Evolutionary conservation across 2,329 filamentous ascomycete genomes (phyloP), one percentile per base, ranked within the genome.

Genomic region (Calonectria fujianensis): DNA sequence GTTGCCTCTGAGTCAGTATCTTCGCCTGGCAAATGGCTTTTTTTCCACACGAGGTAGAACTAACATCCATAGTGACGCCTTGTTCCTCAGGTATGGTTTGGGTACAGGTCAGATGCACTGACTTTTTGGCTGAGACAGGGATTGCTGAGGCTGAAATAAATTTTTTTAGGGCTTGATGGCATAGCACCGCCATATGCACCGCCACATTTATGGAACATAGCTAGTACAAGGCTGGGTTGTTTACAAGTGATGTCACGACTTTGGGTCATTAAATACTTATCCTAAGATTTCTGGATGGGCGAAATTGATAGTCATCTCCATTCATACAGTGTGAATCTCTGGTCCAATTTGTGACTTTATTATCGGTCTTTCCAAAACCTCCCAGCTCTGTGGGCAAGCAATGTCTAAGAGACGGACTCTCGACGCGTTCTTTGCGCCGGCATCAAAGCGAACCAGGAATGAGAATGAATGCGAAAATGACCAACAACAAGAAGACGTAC

Each of bases 361-460:
- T 6, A 59, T 10, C 11, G 10, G 2, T 27, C 35, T 27, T 37
- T 37, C 29, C 18, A 11, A 24, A 24, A 9, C 31, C n/a, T 39
- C 13, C 5, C 9, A 7, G n/a, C 54, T 14, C 27, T 59, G 31
- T n/a, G 32, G 37, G 9, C 31, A 13, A 20, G 39, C n/a, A 70
- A 81, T 81, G 80, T 80, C 80, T 4, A 79, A 78, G 74, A 81
- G 81, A 81, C 88, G 93, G 72, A 94, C 93, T 0, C 87, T 96
- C 1, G 93, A 95, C 75, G 85, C 89, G 14, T 96, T 95, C 85
- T 95, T 96, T 83, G 74, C 74, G 24, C 77, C 81, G 20, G 54
- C 73, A 18, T 61, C 79, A 29, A 84, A 84, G 69, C 78, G 82
- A 45, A 5, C 74, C 10, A 76, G 76, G 63, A 76, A 77, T 18